Conservation (phyloP, 495 filamentous ascomycete species). For the Xylaria curta region DNA sequence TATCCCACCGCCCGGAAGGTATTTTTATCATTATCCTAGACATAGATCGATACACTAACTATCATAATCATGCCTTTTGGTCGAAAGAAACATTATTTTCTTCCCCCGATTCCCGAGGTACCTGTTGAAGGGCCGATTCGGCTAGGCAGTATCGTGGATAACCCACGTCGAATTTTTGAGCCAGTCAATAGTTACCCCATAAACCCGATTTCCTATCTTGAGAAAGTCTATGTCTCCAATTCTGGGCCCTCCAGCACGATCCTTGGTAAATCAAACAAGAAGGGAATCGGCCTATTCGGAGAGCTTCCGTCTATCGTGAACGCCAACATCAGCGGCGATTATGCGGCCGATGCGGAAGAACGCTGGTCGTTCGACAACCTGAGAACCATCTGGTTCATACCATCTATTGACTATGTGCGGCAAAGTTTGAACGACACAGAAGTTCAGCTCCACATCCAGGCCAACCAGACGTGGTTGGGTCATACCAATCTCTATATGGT, state of each 20-base stretch:
- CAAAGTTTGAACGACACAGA: background rate
- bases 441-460: background rate
- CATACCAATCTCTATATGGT: background rate
- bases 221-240: slow-evolving; percentile 1
- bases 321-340: background rate
- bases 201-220: background rate
- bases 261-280: background rate
- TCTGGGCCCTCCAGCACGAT: background rate
- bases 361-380: background rate
- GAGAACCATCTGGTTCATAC: background rate
- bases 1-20: background rate
- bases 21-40: background rate
- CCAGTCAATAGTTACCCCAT: background rate
- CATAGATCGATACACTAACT: background rate
- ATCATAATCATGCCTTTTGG: background rate
- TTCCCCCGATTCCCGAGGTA: background rate
- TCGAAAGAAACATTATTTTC: background rate
- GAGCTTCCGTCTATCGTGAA: background rate
- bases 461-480: background rate
- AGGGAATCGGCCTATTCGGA: background rate
- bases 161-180: background rate
- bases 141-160: background rate
- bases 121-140: background rate
- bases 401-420: background rate
- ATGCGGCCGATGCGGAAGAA: background rate